Percentiles rank a stretch among this genome's conserved stretches.
These are phyloP conservation scores for Aureobasidium sp. DNA, from an alignment of 2,329 filamentous ascomycete species.

Conservation along the genomic window DNA sequence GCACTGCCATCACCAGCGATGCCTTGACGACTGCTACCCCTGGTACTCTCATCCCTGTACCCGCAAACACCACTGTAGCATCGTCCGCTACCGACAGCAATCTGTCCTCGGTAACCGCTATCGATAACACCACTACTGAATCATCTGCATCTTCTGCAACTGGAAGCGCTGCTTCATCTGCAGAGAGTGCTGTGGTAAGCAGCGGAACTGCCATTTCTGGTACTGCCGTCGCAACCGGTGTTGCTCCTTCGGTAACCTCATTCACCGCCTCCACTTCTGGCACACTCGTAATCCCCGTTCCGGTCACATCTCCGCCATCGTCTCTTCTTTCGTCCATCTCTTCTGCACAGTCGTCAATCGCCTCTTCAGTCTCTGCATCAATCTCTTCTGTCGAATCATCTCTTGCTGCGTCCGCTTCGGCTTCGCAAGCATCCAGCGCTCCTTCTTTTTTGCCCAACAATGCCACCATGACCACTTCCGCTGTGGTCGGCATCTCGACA, in stretches of 20 bases:
- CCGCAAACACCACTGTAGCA: not conserved
- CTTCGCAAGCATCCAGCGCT: slow-evolving; percentile 1
- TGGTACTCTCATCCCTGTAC: not conserved
- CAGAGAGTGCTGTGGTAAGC: slow-evolving; percentile 2
- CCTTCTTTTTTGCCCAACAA: slow-evolving; percentile 6
- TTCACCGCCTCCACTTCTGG: slow-evolving; percentile 14
- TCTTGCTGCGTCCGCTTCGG: slow-evolving; percentile 2
- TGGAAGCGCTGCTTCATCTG: slow-evolving; percentile 8
- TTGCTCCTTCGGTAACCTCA: slow-evolving; percentile 5
- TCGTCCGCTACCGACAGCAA: not conserved
- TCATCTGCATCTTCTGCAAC: not conserved
- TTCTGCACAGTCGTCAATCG: slow-evolving; percentile 8
- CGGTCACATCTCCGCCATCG: slow-evolving; percentile 16
- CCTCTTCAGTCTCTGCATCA: slow-evolving; percentile 9
- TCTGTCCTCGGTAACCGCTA: not conserved
- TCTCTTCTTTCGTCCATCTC: slow-evolving; percentile 13
- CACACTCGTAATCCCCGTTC: slow-evolving; percentile 19
- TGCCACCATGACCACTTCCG: slow-evolving; percentile 2
- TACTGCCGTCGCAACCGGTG: not conserved
- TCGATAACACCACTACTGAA: not conserved
- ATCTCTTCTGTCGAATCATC: not conserved
- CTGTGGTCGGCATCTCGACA: not conserved
- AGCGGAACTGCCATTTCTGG: not conserved
- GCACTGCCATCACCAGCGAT: not conserved
- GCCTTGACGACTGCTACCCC: not conserved